Percentiles rank a stretch among this genome's conserved stretches.
phyloP scores from a whole-genome alignment of 2,329 filamentous ascomycete species.

The Aciculosporium take region DNA sequence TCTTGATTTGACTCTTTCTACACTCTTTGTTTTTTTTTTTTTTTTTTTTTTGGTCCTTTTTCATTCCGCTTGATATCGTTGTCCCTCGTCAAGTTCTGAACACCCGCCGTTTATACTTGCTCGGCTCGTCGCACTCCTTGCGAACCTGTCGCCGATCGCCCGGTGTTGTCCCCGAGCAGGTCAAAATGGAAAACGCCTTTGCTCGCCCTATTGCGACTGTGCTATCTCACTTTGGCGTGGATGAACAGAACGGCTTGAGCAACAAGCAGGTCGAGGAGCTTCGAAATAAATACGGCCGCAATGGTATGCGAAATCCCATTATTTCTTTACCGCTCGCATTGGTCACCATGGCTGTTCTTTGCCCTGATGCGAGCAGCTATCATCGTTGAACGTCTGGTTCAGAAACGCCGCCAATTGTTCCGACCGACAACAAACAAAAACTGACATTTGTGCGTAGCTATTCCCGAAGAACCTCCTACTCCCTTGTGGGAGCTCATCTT shows the following conservation, averaged over 20 bases:
- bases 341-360: constrained; percentile 4
- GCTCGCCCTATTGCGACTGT: constrained; percentile 43
- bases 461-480: constrained; percentile 80
- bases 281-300: constrained; percentile 48
- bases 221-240: constrained; percentile 43
- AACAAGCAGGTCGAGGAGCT: constrained; percentile 42
- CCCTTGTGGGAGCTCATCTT: constrained; percentile 92
- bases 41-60: background rate
- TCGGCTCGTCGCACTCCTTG: constrained; percentile 3
- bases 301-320: constrained; percentile 36
- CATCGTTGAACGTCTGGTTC: background rate
- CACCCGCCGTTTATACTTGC: background rate
- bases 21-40: background rate
- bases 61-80: background rate
- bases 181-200: constrained; percentile 49
- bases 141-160: background rate
- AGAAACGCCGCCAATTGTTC: background rate
- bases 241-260: constrained; percentile 39
- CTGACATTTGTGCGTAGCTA: constrained; percentile 25
- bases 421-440: constrained; percentile 1
- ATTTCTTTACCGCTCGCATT: background rate
- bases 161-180: constrained; percentile 6
- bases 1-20: constrained; percentile 6
- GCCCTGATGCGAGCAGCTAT: background rate
- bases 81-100: background rate